Evolutionary conservation across 1,139 yeast genomes (phyloP), one percentile per base, ranked within the genome.

Genomic region (Trichomonascaceae sp.): DNA sequence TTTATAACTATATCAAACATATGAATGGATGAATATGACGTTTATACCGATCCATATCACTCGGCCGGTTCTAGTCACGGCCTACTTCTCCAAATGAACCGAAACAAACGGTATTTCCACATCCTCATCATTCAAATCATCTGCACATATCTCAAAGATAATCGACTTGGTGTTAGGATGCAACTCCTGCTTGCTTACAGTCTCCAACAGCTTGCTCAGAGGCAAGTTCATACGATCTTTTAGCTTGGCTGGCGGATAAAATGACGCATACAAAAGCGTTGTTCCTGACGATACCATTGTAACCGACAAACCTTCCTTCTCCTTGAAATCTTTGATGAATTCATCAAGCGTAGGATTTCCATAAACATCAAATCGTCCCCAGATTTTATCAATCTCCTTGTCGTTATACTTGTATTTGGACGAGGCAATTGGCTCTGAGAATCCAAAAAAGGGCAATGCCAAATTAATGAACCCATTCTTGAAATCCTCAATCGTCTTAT

Each of bases 381-480:
- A 93, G 64, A 91, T 89, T 72, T 80, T 82, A 70, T 95, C 99
- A 65, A 87, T 86, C 69, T 84, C 87, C 57, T 80, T 61, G 18
- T 66, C 86, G 63, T 90, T 90, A 72, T 90, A 91, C 68, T 85
- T 82, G 56, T 87, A 85, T 72, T 86, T 84, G 52, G 88, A 81
- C 41, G 96, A 87, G 52, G 85, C 84, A 65, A 93, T 83, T 54
- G 99, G 99, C 72, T 95, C 99, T 8, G 96, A 88, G 69, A 93
- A 93, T 9, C 96, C 99, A 68, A 95, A 82, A 75, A 95, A 93
- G 59, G 99, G 99, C 60, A 95, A 80, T 0, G 99, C 98, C 71
- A 93, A 77, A 67, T 90, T 93, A 57, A 91, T 81, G 66, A 93
- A 93, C 1, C 99, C 99, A 68, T 93, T 93, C 76, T 89, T 93